Percentiles rank a stretch among this genome's conserved stretches.
phyloP scores from a whole-genome alignment of 805 yeast genomes.

The Hanseniaspora occidentalis region DNA sequence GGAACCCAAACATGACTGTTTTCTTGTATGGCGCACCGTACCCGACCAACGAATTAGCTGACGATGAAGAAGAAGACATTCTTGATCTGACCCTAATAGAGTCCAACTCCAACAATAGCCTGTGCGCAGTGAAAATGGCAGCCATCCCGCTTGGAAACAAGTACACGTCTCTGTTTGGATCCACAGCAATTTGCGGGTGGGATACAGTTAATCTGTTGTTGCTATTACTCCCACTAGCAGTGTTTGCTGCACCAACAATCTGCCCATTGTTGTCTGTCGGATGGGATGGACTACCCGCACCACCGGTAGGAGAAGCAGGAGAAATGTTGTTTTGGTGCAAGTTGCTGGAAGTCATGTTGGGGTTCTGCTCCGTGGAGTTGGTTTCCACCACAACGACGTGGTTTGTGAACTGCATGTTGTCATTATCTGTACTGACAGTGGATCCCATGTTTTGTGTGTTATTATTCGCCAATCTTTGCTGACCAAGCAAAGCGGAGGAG shows the following conservation, averaged over 20 bases:
- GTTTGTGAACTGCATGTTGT: background rate
- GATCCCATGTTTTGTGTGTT: background rate
- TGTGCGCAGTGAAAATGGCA: slow-evolving; percentile 73
- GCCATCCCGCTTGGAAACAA: slow-evolving; percentile 91
- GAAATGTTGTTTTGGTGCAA: slow-evolving; percentile 4
- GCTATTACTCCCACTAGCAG: too few species aligned
- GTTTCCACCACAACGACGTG: background rate
- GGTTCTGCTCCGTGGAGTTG: background rate
- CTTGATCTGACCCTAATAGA: slow-evolving; percentile 23
- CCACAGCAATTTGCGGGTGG: slow-evolving; percentile 5
- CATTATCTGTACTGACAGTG: background rate
- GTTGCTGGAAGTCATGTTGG: slow-evolving; percentile 2
- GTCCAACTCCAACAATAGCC: slow-evolving; percentile 31
- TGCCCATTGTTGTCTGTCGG: background rate
- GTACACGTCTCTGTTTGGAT: slow-evolving; percentile 55
- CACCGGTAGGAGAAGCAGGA: background rate
- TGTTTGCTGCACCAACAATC: too few species aligned
- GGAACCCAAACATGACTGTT: slow-evolving; percentile 91
- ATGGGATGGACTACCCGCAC: background rate
- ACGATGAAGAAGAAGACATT: slow-evolving; percentile 6
- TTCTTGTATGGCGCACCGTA: slow-evolving; percentile 30
- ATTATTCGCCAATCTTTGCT: slow-evolving; percentile 17
- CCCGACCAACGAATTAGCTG: slow-evolving; percentile 10
- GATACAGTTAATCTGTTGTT: background rate
- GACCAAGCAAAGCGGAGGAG: slow-evolving; percentile 15